phyloP scores from a whole-genome alignment of 1,284 basidiomycete species.

The Pisolithus thermaeus region DNA sequence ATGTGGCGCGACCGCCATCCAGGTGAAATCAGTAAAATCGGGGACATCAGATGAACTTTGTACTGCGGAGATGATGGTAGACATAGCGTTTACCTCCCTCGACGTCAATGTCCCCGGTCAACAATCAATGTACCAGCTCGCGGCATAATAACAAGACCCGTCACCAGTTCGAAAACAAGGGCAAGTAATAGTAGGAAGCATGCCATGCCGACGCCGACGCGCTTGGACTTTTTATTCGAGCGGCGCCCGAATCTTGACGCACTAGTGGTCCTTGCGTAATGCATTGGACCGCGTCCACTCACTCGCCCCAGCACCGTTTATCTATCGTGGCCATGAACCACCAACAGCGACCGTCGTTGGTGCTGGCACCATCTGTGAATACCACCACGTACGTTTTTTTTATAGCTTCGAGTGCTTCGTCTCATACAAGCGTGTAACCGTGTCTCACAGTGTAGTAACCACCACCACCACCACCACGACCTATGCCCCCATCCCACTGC shows the following conservation, averaged over 20 bases:
- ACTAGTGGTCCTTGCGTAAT: slow-evolving; percentile 13
- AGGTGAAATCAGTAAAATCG: no score
- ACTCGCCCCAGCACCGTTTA: slow-evolving; percentile 15
- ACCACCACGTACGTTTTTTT: slow-evolving; percentile 60
- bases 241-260: slow-evolving; percentile 21
- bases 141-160: no score
- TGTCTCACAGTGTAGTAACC: slow-evolving; percentile 63
- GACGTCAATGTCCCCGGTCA: not conserved
- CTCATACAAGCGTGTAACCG: slow-evolving; percentile 23
- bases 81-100: no score
- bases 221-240: slow-evolving; percentile 22
- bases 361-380: slow-evolving; percentile 69
- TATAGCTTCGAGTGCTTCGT: not conserved
- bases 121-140: not conserved
- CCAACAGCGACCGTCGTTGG: slow-evolving; percentile 54
- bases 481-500: slow-evolving; percentile 75
- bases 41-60: no score
- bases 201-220: slow-evolving; percentile 11
- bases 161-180: not conserved
- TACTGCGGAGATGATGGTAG: no score
- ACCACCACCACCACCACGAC: slow-evolving; percentile 81
- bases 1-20: no score
- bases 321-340: slow-evolving; percentile 42
- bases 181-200: slow-evolving; percentile 11
- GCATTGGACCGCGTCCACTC: slow-evolving; percentile 30